A percentile compares a stretch with the other conserved stretches of the same genome.
Evolutionary conservation across 2,329 filamentous ascomycete species (phyloP).

Genomic region (Metarhizium robertsii): DNA sequence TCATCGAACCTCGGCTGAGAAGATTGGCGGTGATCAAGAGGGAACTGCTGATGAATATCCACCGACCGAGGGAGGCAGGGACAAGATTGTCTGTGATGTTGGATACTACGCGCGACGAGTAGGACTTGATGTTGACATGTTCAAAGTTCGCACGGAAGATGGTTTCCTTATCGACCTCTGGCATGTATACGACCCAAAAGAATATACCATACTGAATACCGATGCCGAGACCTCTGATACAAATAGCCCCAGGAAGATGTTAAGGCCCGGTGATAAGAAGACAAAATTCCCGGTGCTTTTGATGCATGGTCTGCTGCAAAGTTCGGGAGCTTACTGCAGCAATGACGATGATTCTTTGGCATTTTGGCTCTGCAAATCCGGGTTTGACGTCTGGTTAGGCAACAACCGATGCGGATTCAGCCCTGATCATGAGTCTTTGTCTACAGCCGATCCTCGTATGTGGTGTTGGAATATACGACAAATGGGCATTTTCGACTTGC

Average conservation of each 20-base stretch:
- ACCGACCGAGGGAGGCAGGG: constrained; percentile 71
- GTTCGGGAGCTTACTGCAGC: constrained; percentile 77
- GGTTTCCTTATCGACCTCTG: constrained; percentile 84
- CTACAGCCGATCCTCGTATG: constrained; percentile 75
- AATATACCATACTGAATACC: constrained; percentile 39
- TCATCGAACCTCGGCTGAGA: constrained; percentile 27
- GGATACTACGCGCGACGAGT: constrained; percentile 81
- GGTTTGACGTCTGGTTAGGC: constrained; percentile 91
- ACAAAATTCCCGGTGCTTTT: constrained; percentile 75
- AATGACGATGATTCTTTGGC: constrained; percentile 86
- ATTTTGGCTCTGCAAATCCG: constrained; percentile 85
- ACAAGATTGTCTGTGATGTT: constrained; percentile 69
- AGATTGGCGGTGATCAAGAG: constrained; percentile 30
- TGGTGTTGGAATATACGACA: constrained; percentile 96
- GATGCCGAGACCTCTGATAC: neutral
- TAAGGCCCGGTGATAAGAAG: constrained; percentile 27
- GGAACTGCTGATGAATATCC: constrained; percentile 47
- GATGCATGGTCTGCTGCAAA: constrained; percentile 83
- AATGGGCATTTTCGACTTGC: constrained; percentile 83
- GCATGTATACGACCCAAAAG: constrained; percentile 79
- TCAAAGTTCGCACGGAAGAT: constrained; percentile 84
- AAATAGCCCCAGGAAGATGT: constrained; percentile 28
- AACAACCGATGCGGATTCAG: constrained; percentile 86
- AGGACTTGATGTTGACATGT: constrained; percentile 75
- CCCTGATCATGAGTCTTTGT: constrained; percentile 64